Conservation (phyloP, 352 stramenopile genomes). For the Elongisporangium prolatum region DNA sequence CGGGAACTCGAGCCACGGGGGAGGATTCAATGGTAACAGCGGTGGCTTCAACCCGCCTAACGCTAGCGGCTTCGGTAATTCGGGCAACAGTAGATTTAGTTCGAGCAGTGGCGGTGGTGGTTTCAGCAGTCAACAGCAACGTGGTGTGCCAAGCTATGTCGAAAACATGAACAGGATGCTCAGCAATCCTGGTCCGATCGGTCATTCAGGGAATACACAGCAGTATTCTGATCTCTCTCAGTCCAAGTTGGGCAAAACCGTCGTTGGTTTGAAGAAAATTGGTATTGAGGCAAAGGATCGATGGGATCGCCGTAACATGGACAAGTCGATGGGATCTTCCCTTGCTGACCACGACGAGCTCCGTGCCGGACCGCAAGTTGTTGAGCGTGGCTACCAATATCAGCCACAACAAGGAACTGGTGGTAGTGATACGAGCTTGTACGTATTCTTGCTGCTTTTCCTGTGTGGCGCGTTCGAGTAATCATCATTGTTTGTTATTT, state of each 20-base stretch:
- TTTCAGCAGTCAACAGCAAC: constrained; percentile 15
- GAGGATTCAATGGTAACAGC: constrained; percentile 1
- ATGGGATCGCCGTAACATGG: constrained; percentile 87
- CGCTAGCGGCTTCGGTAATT: constrained; percentile 7
- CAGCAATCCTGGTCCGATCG: constrained; percentile 34
- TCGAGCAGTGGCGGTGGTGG: constrained; percentile 12
- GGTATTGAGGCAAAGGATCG: constrained; percentile 70
- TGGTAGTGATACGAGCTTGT: constrained; percentile 73
- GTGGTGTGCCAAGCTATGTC: constrained; percentile 26
- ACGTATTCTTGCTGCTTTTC: constrained; percentile 1
- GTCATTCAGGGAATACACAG: constrained; percentile 45
- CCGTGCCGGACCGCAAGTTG: constrained; percentile 48
- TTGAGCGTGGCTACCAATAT: constrained; percentile 69
- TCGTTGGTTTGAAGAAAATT: constrained; percentile 82
- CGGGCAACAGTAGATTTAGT: constrained; percentile 2
- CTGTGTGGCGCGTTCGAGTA: neutral
- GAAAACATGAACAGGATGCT: constrained; percentile 65
- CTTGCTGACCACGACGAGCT: constrained; percentile 83
- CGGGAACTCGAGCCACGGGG: constrained; percentile 11
- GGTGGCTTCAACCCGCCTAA: constrained; percentile 20
- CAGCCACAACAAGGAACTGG: constrained; percentile 61
- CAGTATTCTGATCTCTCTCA: constrained; percentile 33
- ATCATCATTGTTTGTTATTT: neutral
- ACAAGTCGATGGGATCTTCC: constrained; percentile 88
- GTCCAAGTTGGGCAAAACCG: constrained; percentile 67